These are phyloP conservation scores for Skeletonema menzelii DNA, from an alignment of 108 stramenopile species.

Conservation along the genomic window DNA sequence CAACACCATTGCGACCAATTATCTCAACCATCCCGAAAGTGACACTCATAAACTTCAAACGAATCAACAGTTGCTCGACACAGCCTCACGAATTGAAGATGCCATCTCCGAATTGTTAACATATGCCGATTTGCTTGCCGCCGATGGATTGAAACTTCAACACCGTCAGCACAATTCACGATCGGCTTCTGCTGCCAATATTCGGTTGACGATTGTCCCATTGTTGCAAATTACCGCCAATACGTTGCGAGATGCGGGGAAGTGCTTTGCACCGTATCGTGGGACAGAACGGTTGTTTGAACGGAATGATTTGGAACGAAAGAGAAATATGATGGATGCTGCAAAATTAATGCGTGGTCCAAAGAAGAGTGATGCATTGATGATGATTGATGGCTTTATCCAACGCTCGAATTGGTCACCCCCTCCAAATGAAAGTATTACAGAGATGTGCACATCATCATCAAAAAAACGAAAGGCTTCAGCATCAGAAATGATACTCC, in stretches of 20 bases:
- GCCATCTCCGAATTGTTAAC: background rate
- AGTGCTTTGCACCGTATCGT: constrained; percentile 1
- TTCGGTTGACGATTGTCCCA: background rate
- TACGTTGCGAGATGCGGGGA: background rate
- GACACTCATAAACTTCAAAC: constrained; percentile 1
- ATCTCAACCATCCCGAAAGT: background rate
- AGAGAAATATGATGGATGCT: background rate
- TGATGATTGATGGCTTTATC: background rate
- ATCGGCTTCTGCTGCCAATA: background rate
- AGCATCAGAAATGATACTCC: background rate
- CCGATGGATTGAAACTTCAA: background rate
- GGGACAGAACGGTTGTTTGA: background rate
- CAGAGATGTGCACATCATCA: no score
- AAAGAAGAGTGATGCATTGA: background rate
- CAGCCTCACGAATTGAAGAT: constrained; percentile 7
- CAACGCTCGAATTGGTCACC: background rate
- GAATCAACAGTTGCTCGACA: constrained; percentile 5
- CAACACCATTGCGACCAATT: background rate
- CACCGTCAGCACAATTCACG: background rate
- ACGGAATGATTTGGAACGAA: background rate
- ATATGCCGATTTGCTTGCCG: background rate
- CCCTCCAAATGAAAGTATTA: no score
- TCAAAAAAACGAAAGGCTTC: background rate
- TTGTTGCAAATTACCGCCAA: background rate
- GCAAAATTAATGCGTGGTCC: no score